These are phyloP conservation scores for Neophaeococcomyces aloes DNA, from an alignment of 2,329 filamentous ascomycete species.

Conservation along the genomic window DNA sequence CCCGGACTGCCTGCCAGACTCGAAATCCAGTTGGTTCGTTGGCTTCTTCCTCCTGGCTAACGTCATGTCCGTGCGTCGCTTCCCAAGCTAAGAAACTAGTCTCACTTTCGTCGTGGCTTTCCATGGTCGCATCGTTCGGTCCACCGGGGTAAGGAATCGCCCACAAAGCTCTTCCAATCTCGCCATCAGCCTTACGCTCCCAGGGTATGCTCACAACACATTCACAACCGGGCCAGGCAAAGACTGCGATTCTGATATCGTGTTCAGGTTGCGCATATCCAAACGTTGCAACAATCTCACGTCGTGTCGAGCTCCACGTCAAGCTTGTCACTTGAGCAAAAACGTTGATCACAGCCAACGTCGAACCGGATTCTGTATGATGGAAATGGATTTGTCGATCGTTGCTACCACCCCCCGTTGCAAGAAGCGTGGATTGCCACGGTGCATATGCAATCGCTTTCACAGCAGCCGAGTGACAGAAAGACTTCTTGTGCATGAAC, in stretches of 20 bases:
- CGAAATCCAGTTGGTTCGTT: slow-evolving; percentile 1
- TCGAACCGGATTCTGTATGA: slow-evolving; percentile 71
- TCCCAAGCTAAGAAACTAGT: slow-evolving; percentile 16
- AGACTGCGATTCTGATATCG: slow-evolving; percentile 78
- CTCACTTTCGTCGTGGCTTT: slow-evolving; percentile 7
- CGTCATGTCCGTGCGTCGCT: slow-evolving; percentile 13
- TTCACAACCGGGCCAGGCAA: slow-evolving; percentile 84
- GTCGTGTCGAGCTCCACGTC: slow-evolving; percentile 74
- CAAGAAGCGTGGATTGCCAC: slow-evolving; percentile 77
- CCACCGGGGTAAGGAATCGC: slow-evolving; percentile 74
- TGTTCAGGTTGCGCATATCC: slow-evolving; percentile 89
- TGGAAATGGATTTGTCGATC: slow-evolving; percentile 96
- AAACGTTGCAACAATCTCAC: slow-evolving; percentile 87
- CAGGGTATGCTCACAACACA: slow-evolving; percentile 78
- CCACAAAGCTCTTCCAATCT: slow-evolving; percentile 55
- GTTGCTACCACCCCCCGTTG: slow-evolving; percentile 85
- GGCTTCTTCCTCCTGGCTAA: background rate
- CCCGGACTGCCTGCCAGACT: slow-evolving; percentile 4
- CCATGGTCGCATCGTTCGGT: slow-evolving; percentile 30
- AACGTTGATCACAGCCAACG: slow-evolving; percentile 81
- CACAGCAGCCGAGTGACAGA: slow-evolving; percentile 74
- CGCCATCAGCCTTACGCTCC: slow-evolving; percentile 35
- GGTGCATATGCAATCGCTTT: slow-evolving; percentile 97
- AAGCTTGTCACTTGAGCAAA: slow-evolving; percentile 87
- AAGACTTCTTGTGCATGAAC: slow-evolving; percentile 54